These are phyloP conservation scores for Neckera pumila DNA, from an alignment of 225 moss, liverwort and hornwort genomes.

Conservation along the genomic window DNA sequence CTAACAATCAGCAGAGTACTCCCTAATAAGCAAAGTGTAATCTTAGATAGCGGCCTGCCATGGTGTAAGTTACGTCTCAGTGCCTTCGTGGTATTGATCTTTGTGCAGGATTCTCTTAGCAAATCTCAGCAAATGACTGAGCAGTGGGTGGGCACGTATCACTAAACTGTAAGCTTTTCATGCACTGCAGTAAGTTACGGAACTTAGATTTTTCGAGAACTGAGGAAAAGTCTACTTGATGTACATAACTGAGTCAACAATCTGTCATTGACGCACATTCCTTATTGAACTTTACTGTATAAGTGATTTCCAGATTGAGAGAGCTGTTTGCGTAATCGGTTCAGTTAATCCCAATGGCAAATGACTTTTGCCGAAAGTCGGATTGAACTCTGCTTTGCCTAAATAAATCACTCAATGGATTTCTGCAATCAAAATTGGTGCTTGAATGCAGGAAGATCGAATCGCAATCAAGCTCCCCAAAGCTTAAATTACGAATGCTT, in stretches of 20 bases:
- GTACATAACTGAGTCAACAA: background rate
- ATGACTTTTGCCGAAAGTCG: background rate
- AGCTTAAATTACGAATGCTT: background rate
- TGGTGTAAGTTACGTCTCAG: background rate
- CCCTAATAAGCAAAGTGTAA: background rate
- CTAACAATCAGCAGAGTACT: background rate
- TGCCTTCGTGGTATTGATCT: background rate
- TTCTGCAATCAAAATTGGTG: background rate
- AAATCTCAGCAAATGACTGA: background rate
- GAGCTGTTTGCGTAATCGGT: background rate
- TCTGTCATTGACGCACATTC: background rate
- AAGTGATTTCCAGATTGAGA: background rate
- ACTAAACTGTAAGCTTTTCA: background rate
- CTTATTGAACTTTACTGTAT: background rate
- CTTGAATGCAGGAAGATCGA: background rate
- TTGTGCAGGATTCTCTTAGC: background rate
- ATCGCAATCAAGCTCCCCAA: background rate
- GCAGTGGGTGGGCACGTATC: background rate
- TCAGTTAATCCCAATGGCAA: background rate
- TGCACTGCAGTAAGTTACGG: background rate
- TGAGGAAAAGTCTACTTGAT: background rate
- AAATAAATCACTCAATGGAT: background rate
- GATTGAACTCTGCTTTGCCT: background rate
- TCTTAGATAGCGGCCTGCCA: background rate
- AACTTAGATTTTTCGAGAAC: background rate